Conservation (phyloP, 192 early-diverging fungal genomes). For the Mortierella antarctica region DNA sequence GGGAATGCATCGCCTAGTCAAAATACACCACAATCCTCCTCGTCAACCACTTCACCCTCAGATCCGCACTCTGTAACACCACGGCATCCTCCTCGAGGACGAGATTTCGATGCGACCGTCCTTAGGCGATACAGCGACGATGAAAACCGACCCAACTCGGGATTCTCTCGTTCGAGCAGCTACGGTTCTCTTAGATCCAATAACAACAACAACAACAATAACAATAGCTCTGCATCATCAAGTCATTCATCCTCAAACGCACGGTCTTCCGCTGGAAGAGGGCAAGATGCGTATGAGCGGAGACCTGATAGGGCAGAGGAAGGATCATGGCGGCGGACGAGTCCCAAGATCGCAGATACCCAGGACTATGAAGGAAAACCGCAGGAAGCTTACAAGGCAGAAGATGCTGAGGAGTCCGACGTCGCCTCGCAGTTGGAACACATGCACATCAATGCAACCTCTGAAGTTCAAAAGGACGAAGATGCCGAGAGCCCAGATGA, state of each 20-base stretch:
- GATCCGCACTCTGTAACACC: slow-evolving; percentile 3
- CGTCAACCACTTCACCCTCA: slow-evolving; percentile 4
- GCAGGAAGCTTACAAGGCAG: background rate
- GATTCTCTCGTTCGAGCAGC: slow-evolving; percentile 33
- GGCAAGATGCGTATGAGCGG: background rate
- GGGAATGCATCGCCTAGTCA: background rate
- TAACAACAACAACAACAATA: slow-evolving; percentile 5
- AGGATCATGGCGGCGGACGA: slow-evolving; percentile 7
- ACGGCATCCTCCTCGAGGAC: slow-evolving; percentile 43
- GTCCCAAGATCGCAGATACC: too few relatives aligned
- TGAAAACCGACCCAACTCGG: slow-evolving; percentile 26
- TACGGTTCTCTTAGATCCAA: slow-evolving; percentile 22
- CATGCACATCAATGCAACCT: background rate
- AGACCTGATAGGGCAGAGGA: slow-evolving; percentile 21
- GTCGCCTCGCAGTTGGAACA: slow-evolving; percentile 6
- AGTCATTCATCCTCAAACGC: slow-evolving; percentile 1
- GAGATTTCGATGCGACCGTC: slow-evolving; percentile 56
- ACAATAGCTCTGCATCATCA: background rate
- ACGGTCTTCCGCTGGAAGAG: background rate
- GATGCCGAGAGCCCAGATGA: slow-evolving; percentile 25
- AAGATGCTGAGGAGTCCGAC: slow-evolving; percentile 2
- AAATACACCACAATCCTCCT: background rate
- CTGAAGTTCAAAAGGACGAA: background rate
- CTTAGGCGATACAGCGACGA: slow-evolving; percentile 52
- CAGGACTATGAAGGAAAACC: too few relatives aligned